phyloP scores from a whole-genome alignment of 73 alveolate species.

The Symbiodinium pilosum region DNA sequence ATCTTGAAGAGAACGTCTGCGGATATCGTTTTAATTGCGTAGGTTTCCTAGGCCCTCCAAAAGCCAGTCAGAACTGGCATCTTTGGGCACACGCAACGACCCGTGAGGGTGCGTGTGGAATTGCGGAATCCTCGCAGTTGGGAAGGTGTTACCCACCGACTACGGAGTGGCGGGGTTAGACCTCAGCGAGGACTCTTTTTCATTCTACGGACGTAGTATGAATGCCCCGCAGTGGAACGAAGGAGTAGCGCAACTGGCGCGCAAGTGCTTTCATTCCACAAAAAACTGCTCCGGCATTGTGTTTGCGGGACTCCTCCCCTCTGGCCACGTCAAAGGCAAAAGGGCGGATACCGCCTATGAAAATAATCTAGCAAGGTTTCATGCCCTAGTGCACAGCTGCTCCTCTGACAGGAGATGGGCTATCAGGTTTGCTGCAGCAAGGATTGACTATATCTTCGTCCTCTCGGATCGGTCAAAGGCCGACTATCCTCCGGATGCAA shows the following conservation, averaged over 20 bases:
- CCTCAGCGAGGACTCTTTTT: too few relatives aligned
- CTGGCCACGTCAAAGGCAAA: neutral
- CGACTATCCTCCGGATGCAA: neutral
- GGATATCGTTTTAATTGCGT: neutral
- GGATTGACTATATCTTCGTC: neutral
- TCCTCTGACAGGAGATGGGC: neutral
- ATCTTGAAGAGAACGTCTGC: neutral
- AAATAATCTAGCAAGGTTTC: neutral
- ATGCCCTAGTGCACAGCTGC: neutral
- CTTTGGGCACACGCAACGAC: neutral
- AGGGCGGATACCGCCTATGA: neutral
- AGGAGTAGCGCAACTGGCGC: neutral
- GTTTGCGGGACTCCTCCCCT: neutral
- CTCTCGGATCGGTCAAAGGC: neutral
- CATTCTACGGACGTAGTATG: too few relatives aligned
- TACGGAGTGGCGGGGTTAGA: too few relatives aligned
- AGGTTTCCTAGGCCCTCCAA: neutral
- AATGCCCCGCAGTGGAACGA: too few relatives aligned
- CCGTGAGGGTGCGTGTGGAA: too few relatives aligned
- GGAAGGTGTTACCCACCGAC: too few relatives aligned
- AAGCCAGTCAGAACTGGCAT: neutral
- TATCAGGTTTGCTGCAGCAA: too few relatives aligned
- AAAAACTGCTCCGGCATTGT: too few relatives aligned
- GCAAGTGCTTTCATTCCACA: too few relatives aligned
- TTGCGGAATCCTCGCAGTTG: too few relatives aligned